Evolutionary conservation across 1,284 basidiomycete species (phyloP).

Genomic region (Malassezia dermatis): DNA sequence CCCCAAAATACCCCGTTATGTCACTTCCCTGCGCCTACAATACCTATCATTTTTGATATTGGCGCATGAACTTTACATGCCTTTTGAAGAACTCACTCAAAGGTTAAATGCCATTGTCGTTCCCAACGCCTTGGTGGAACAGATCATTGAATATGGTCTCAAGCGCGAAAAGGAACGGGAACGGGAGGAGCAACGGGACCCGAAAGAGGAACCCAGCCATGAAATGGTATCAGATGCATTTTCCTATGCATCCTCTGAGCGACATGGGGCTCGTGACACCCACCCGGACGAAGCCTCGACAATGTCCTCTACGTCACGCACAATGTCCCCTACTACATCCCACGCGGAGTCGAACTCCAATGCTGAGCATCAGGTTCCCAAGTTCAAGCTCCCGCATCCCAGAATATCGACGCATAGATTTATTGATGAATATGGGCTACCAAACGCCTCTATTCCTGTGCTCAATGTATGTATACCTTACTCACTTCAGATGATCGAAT

Average conservation of each 20-base stretch:
- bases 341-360: background rate
- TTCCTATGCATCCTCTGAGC: background rate
- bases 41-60: constrained; percentile 8
- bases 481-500: constrained; percentile 1
- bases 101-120: background rate
- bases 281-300: background rate
- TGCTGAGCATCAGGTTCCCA: background rate
- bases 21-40: constrained; percentile 13
- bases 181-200: background rate
- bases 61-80: constrained; percentile 4
- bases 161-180: background rate
- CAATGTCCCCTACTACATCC: background rate
- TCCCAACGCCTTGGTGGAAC: constrained; percentile 1
- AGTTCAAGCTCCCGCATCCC: background rate
- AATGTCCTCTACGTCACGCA: background rate
- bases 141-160: constrained; percentile 9
- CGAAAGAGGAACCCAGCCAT: background rate
- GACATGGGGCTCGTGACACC: background rate
- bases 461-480: background rate
- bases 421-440: background rate
- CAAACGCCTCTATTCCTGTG: background rate
- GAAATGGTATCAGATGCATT: background rate
- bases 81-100: background rate
- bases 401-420: background rate
- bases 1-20: background rate